Evolutionary conservation across 352 stramenopile species (phyloP).

Genomic region (Phytophthora meadii): DNA sequence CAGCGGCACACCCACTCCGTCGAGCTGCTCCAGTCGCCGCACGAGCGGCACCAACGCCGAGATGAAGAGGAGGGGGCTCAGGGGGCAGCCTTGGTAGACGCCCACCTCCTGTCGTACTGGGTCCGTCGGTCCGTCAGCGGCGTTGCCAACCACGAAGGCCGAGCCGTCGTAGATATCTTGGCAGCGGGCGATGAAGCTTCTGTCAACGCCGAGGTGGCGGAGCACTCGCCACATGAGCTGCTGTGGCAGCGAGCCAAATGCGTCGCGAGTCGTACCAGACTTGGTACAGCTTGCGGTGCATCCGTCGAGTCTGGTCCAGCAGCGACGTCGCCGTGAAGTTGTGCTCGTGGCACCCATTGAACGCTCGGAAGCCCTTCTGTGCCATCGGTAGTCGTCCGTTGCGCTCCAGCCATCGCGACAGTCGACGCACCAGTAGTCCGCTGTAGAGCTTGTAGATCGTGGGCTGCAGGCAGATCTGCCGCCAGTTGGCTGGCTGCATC

Average conservation of each 20-base stretch:
- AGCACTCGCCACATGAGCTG: not conserved
- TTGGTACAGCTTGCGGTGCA: too few relatives aligned
- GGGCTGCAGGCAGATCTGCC: constrained; percentile 39
- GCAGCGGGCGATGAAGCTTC: not conserved
- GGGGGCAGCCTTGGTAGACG: constrained; percentile 31
- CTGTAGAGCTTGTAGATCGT: constrained; percentile 46
- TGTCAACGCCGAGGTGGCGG: not conserved
- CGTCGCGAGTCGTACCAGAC: too few relatives aligned
- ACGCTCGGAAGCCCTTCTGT: constrained; percentile 28
- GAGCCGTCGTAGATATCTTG: constrained; percentile 11
- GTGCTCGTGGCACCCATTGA: constrained; percentile 21
- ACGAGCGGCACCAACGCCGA: constrained; percentile 13
- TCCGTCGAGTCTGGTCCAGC: too few relatives aligned
- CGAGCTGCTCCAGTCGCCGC: constrained; percentile 6
- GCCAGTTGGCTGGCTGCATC: constrained; percentile 22
- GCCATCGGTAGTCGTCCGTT: constrained; percentile 12
- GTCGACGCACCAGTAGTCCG: constrained; percentile 14
- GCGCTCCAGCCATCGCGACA: constrained; percentile 22
- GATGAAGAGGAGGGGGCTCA: constrained; percentile 36
- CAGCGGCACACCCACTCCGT: constrained; percentile 4
- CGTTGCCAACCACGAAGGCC: constrained; percentile 20
- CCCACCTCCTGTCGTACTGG: constrained; percentile 23
- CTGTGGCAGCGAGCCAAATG: too few relatives aligned
- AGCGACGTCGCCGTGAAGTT: too few relatives aligned
- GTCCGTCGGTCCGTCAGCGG: constrained; percentile 19